These are phyloP conservation scores for Nannochloris sp. DNA, from an alignment of 139 green algal genomes.

Conservation along the genomic window DNA sequence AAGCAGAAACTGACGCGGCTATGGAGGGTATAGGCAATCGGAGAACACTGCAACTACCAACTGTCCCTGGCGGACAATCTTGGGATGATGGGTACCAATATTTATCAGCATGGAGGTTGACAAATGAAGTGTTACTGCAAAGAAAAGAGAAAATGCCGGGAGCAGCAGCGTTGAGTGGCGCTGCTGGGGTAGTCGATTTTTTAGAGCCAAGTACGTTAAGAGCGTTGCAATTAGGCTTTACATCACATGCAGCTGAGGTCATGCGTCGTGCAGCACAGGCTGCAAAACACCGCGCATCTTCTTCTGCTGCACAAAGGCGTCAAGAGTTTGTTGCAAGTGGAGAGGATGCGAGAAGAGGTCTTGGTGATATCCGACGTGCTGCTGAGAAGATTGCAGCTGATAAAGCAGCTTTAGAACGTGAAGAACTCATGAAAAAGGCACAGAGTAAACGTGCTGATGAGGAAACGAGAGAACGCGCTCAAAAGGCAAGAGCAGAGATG, in stretches of 20 bases:
- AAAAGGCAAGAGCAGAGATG: slow-evolving; percentile 29
- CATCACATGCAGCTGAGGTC: background rate
- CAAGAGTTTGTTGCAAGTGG: background rate
- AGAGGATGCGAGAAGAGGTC: background rate
- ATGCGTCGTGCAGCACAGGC: background rate
- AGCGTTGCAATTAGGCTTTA: background rate
- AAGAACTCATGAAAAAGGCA: slow-evolving; percentile 19
- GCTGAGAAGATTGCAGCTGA: slow-evolving; percentile 10
- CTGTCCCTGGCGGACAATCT: too few species aligned
- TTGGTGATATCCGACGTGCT: background rate
- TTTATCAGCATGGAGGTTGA: background rate
- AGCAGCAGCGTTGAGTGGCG: too few species aligned
- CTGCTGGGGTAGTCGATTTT: too few species aligned
- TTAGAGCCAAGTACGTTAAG: background rate
- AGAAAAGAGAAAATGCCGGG: background rate
- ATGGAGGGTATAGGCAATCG: background rate
- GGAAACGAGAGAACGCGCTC: slow-evolving; percentile 27
- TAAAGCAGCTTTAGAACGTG: slow-evolving; percentile 10
- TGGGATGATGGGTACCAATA: too few species aligned
- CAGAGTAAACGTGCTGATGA: slow-evolving; percentile 19
- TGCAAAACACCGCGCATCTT: background rate
- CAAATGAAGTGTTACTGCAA: background rate
- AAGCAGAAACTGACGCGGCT: background rate
- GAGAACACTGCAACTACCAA: too few species aligned
- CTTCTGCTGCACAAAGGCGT: background rate